Conservation (phyloP, 2,329 filamentous ascomycete species). For the Xylariaceae sp. region DNA sequence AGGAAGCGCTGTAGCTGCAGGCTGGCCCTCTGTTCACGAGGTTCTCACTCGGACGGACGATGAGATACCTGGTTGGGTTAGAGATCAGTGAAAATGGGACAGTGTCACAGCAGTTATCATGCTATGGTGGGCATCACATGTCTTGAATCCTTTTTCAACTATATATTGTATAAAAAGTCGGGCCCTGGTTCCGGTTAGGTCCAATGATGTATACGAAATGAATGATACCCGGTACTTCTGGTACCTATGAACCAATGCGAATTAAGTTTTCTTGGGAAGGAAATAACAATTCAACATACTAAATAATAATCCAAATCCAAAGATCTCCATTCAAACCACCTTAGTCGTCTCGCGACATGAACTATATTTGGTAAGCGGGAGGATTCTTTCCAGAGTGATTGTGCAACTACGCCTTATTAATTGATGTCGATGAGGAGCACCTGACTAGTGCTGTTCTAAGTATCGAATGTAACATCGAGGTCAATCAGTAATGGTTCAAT, state of each 20-base stretch:
- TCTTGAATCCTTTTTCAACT: background rate
- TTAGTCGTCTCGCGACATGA: too few species aligned
- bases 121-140: background rate
- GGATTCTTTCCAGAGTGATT: too few species aligned
- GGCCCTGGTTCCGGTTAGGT: background rate
- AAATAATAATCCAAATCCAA: background rate
- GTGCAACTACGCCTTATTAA: too few species aligned
- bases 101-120: background rate
- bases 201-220: slow-evolving; percentile 3
- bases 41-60: slow-evolving; percentile 67
- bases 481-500: too few species aligned
- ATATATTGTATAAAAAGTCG: slow-evolving; percentile 8
- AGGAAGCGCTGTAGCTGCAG: slow-evolving; percentile 68
- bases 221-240: slow-evolving; percentile 17
- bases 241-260: background rate
- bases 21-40: slow-evolving; percentile 78
- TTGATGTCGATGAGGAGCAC: too few species aligned
- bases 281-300: background rate
- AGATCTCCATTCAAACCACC: background rate
- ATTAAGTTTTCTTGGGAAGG: background rate
- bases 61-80: slow-evolving; percentile 48
- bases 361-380: too few species aligned
- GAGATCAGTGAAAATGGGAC: slow-evolving; percentile 26
- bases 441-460: too few species aligned
- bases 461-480: too few species aligned